phyloP scores from a whole-genome alignment of 1,284 basidiomycete genomes.

The Trametes versicolor region DNA sequence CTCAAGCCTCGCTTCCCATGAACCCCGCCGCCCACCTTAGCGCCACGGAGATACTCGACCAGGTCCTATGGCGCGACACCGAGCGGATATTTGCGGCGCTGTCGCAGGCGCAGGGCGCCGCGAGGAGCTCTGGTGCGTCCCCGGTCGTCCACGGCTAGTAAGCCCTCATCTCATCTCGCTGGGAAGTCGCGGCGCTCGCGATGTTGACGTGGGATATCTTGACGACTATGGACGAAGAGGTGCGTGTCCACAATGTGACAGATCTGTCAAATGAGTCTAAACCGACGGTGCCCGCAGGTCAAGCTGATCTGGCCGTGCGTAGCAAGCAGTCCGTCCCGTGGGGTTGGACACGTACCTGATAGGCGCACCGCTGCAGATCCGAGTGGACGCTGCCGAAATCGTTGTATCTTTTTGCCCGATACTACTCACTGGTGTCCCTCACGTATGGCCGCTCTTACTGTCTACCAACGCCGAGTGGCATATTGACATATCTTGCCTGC shows the following conservation, averaged over 20 bases:
- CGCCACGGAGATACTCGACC: conserved; percentile 7
- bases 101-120: conserved; percentile 23
- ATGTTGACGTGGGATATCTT: conserved; percentile 54
- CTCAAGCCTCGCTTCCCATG: conserved; percentile 6
- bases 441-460: conserved; percentile 34
- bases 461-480: conserved; percentile 6
- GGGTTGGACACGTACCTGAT: background rate
- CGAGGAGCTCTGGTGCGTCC: conserved; percentile 30
- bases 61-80: conserved; percentile 11
- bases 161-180: conserved; percentile 7
- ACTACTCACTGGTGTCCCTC: conserved; percentile 40
- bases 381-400: conserved; percentile 39
- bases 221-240: conserved; percentile 53
- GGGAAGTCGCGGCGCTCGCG: conserved; percentile 50
- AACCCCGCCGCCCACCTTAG: conserved; percentile 11
- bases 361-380: conserved; percentile 31
- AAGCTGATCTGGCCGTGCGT: conserved; percentile 39
- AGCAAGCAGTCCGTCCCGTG: background rate
- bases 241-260: conserved; percentile 27
- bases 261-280: conserved; percentile 9
- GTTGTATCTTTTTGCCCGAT: conserved; percentile 42
- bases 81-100: conserved; percentile 25
- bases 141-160: background rate
- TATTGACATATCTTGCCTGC: background rate
- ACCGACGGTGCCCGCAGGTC: conserved; percentile 17